Evolutionary conservation across 371 early-diverging fungal species (phyloP).

Genomic region (Mortierella sp.): DNA sequence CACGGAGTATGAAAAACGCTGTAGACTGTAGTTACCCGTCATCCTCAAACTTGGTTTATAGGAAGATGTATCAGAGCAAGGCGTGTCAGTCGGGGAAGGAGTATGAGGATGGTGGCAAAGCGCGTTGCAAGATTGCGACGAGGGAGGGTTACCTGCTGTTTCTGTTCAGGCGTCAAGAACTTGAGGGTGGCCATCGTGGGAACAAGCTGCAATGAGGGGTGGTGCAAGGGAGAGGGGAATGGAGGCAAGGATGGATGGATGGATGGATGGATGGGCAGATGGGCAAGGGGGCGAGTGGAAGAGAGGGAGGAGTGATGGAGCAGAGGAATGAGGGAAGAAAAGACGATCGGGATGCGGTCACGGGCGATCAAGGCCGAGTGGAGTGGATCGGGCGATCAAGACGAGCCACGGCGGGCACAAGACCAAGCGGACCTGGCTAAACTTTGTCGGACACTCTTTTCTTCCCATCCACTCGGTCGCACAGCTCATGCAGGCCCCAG

Average conservation of each 20-base stretch:
- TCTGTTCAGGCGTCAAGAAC: slow-evolving; percentile 47
- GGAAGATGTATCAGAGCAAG: neutral
- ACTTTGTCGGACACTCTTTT: too few relatives aligned
- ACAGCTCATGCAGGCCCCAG: too few relatives aligned
- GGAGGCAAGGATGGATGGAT: neutral
- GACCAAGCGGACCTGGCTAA: too few relatives aligned
- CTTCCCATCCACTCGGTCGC: too few relatives aligned
- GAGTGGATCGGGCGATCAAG: too few relatives aligned
- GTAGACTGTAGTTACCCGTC: slow-evolving; percentile 31
- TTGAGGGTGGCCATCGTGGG: slow-evolving; percentile 23
- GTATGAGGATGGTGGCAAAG: neutral
- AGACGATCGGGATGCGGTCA: too few relatives aligned
- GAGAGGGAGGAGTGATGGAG: too few relatives aligned
- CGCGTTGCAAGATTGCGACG: neutral
- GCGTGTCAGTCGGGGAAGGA: neutral
- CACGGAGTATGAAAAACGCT: too few relatives aligned
- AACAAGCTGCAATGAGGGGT: neutral
- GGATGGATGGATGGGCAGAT: neutral
- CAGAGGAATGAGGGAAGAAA: too few relatives aligned
- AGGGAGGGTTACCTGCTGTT: slow-evolving; percentile 37
- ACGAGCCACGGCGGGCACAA: too few relatives aligned
- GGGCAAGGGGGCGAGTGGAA: neutral
- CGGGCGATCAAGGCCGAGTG: too few relatives aligned
- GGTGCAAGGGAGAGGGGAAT: neutral
- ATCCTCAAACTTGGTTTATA: slow-evolving; percentile 33